Percentiles rank a stretch among this genome's conserved stretches.
phyloP scores from a whole-genome alignment of 75 land plant genomes.

The Pinus tabuliformis region DNA sequence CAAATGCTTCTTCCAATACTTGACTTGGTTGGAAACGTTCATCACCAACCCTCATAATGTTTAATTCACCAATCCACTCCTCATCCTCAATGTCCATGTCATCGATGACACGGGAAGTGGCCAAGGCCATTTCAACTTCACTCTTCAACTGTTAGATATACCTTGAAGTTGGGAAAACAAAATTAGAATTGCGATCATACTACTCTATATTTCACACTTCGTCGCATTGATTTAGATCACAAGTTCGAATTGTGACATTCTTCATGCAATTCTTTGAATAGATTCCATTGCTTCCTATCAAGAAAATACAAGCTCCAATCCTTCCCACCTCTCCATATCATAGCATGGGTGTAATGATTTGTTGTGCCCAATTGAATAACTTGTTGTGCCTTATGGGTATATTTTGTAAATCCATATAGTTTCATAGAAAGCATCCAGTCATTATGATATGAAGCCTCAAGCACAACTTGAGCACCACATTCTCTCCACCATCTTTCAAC shows the following conservation, averaged over 20 bases:
- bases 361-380: too few relatives aligned
- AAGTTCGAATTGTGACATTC: constrained; percentile 67
- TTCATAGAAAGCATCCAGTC: too few relatives aligned
- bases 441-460: too few relatives aligned
- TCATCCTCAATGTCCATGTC: constrained; percentile 98
- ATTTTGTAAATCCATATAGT: too few relatives aligned
- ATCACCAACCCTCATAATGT: constrained; percentile 15
- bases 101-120: constrained; percentile 63
- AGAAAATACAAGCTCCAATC: constrained; percentile 83
- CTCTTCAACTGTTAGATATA: constrained; percentile 53
- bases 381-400: too few relatives aligned
- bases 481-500: too few relatives aligned
- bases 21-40: constrained; percentile 8
- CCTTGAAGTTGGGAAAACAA: constrained; percentile 41
- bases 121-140: constrained; percentile 87
- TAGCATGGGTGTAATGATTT: too few relatives aligned
- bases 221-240: constrained; percentile 60
- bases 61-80: constrained; percentile 49
- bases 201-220: constrained; percentile 72
- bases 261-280: constrained; percentile 84
- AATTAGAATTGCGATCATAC: constrained; percentile 39
- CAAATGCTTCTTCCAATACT: constrained; percentile 74
- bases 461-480: too few relatives aligned
- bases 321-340: too few relatives aligned
- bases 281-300: constrained; percentile 76